Evolutionary conservation across 1,284 basidiomycete genomes (phyloP), one percentile per base, ranked within the genome.

Genomic region (Neonothopanus nambi): DNA sequence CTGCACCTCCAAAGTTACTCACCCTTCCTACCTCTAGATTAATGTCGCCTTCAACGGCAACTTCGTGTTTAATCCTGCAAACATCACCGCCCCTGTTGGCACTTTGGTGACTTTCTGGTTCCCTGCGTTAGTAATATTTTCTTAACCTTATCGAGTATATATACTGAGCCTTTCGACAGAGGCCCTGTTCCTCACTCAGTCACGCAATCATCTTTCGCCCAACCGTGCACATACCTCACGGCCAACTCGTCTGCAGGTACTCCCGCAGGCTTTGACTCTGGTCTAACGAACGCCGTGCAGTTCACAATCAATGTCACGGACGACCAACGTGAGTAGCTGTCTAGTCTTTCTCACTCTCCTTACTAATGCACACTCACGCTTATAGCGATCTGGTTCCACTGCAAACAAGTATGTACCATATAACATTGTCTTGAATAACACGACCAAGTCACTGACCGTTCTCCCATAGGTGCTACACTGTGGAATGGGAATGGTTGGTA

Each of bases 381-480:
- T 48, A 41, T 42, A 83, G 80, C 80, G 24, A 79, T 84, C 52
- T 87, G 81, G 80, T 85, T 82, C 75, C 80, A 80, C 70, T 88
- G 85, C 72, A 82, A 82, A 64, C 70, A 76, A 59, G 70, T 71
- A 36, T 51, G 57, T 28, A 28, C 26, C 11, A 28, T 28, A 11
- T 5, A 28, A 28, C 26, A 11, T 5, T n/a, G n/a, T n/a, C n/a
- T 11, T n/a, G n/a, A 28, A 28, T n/a, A n/a, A n/a, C n/a, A n/a
- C n/a, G 26, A 11, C 26, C 26, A 28, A 28, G 5, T 28, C 11
- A 11, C 11, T 28, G 26, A 28, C 26, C 26, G 26, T 28, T 28
- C 11, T n/a, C 5, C 11, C 26, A 5, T 11, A 28, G 26, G 56
- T 70, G 1, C 44, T 57, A 3, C 84, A 85, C 66, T 86, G 84